Base-by-base conservation (phyloP, 768 basidiomycete species). In the Mycena polygramma region DNA sequence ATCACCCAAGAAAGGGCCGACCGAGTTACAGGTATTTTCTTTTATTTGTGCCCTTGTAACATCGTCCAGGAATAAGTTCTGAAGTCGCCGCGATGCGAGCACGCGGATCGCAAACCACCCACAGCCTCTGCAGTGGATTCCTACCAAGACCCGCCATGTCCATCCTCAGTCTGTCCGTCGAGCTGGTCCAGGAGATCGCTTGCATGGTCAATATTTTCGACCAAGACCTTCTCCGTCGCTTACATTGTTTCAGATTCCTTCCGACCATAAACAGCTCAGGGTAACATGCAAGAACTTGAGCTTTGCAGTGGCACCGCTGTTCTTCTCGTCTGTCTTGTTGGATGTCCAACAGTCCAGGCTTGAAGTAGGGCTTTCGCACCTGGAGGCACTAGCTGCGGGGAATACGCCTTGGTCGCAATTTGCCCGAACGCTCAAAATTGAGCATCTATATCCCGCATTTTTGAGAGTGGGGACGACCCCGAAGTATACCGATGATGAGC, bases 271-370 rank as follows among this genome's bases (percentile, higher is more conserved):
- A 19, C 9, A 51, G 4, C 64, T 66, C 4, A 26, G 55, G 5
- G 19, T n/a, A 20, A 36, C 22, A 8, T 66, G 64, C 35, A 36
- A 20, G 20, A 26, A 2, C 36, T 26, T 57, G 36, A 57, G 49
- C 36, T 36, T 20, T 36, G 64, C 55, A 0, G 20, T 57, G 2
- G 45, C 64, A 22, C 55, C 55, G 14, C 17, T 24, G 13, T 66
- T 66, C 35, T 66, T 66, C 45, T 66, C 64, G 11, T 57, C 64
- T 2, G 19, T 66, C 20, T 0, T 54, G 4, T 20, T 66, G 35
- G 46, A 66, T 45, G 24, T 63, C 3, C 51, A 52, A 5, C 37
- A 22, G 5, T 41, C 53, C 20, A n/a, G 41, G 11, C 51, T 54
- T 14, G 52, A 53, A n/a, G 3, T 45, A 1, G 37, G 52, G 4